phyloP scores from a whole-genome alignment of 1,284 basidiomycete species.

The Puccinia hordei region DNA sequence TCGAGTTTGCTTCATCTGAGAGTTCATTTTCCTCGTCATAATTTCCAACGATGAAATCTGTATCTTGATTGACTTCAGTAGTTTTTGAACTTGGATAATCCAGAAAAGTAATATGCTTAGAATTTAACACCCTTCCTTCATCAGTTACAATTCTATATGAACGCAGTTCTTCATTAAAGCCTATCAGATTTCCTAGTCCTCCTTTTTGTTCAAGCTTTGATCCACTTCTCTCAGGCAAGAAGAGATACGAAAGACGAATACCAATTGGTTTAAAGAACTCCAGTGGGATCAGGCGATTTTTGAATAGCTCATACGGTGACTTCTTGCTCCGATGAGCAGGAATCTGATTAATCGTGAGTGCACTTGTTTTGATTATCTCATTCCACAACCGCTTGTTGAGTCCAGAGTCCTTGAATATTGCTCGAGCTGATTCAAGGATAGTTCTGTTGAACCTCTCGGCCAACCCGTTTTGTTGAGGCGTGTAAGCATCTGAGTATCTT shows the following conservation, averaged over 20 bases:
- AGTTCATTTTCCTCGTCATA: no score
- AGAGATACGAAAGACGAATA: no score
- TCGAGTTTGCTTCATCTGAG: no score
- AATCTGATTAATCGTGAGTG: conserved; percentile 2
- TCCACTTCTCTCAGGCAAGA: no score
- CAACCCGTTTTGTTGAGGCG: conserved; percentile 1
- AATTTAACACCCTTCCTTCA: no score
- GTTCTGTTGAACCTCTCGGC: background rate
- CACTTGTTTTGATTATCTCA: background rate
- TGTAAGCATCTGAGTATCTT: background rate
- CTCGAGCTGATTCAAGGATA: background rate
- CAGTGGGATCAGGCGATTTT: background rate
- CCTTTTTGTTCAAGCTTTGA: conserved; percentile 56
- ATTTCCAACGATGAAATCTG: no score
- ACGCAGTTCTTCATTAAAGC: no score
- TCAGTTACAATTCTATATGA: no score
- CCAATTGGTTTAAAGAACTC: background rate
- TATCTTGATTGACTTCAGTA: no score
- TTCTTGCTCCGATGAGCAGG: background rate
- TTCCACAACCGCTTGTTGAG: background rate
- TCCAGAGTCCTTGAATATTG: background rate
- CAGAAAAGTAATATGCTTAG: no score
- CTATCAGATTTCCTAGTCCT: conserved; percentile 61
- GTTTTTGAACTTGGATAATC: no score
- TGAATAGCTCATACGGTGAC: background rate